Conservation (phyloP, 1,284 basidiomycete species). For the Grifola frondosa region DNA sequence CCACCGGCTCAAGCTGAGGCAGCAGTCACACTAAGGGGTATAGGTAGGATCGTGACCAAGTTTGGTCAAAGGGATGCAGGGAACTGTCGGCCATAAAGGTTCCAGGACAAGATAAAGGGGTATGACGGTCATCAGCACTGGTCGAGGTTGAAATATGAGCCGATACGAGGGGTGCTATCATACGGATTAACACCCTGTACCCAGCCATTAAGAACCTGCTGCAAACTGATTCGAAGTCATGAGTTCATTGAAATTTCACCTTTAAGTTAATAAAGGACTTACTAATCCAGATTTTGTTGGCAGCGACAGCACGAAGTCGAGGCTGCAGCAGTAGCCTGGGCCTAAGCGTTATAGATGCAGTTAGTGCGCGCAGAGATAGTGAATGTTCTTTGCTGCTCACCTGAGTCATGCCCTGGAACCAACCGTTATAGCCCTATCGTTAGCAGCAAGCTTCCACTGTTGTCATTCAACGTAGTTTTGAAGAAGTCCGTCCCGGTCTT, state of each 20-base stretch:
- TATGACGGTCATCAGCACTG: conserved; percentile 34
- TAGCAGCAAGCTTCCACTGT: conserved; percentile 60
- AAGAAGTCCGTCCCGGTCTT: conserved; percentile 62
- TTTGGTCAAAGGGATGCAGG: too few relatives aligned
- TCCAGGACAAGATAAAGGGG: background rate
- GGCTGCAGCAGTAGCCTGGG: conserved; percentile 58
- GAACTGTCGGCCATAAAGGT: too few relatives aligned
- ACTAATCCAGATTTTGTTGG: conserved; percentile 83
- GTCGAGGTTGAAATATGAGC: conserved; percentile 71
- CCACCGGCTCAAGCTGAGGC: too few relatives aligned
- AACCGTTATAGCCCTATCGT: conserved; percentile 84
- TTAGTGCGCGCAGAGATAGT: background rate
- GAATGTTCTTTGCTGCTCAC: conserved; percentile 38
- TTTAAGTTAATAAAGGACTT: conserved; percentile 29
- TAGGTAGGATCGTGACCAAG: too few relatives aligned
- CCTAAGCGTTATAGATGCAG: conserved; percentile 30
- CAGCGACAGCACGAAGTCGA: conserved; percentile 59
- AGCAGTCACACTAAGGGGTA: too few relatives aligned
- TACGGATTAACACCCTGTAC: conserved; percentile 63
- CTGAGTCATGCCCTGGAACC: conserved; percentile 61
- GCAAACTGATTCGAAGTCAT: conserved; percentile 48
- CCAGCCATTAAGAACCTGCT: conserved; percentile 83
- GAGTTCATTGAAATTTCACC: background rate
- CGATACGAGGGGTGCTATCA: conserved; percentile 44
- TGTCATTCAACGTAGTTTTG: conserved; percentile 46